Percentiles rank a stretch among this genome's conserved stretches.
Evolutionary conservation across 2,329 filamentous ascomycete genomes (phyloP).

Genomic region (Trichoderma sp.): DNA sequence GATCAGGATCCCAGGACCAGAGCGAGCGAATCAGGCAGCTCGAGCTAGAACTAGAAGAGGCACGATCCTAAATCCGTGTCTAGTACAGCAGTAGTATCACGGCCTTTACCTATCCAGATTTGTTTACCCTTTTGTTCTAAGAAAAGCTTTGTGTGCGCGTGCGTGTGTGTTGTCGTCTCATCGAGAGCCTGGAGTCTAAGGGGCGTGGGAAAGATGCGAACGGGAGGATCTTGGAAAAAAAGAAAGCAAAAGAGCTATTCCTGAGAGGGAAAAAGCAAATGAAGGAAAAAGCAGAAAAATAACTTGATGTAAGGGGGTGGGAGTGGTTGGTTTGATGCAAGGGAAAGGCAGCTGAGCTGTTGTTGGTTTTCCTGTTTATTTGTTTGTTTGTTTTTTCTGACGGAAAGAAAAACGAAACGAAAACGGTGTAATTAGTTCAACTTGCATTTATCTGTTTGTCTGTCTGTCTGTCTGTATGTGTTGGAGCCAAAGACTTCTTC

Average conservation of each 20-base stretch:
- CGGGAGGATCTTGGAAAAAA: conserved; percentile 19
- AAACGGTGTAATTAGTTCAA: not conserved
- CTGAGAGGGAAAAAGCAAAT: not conserved
- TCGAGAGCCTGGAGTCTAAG: not conserved
- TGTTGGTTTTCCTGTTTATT: not conserved
- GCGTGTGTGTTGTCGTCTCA: not conserved
- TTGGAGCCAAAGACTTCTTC: not conserved
- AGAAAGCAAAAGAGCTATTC: not conserved
- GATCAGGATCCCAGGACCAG: conserved; percentile 56
- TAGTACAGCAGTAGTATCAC: not conserved
- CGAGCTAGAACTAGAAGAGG: conserved; percentile 65
- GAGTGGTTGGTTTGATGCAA: not conserved
- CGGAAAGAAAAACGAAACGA: not conserved
- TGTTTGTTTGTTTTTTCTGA: not conserved
- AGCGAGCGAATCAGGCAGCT: conserved; percentile 66
- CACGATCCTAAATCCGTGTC: conserved; percentile 48
- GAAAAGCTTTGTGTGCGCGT: not conserved
- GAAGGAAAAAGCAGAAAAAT: not conserved
- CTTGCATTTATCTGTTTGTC: not conserved
- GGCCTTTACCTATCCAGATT: not conserved
- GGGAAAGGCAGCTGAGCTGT: not conserved
- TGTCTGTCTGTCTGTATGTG: not conserved
- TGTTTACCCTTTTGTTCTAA: not conserved
- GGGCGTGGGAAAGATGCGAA: not conserved
- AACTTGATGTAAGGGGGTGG: not conserved